Evolutionary conservation across 1,139 yeast genomes (phyloP).

Genomic region (Geotrichum citri-aurantii): DNA sequence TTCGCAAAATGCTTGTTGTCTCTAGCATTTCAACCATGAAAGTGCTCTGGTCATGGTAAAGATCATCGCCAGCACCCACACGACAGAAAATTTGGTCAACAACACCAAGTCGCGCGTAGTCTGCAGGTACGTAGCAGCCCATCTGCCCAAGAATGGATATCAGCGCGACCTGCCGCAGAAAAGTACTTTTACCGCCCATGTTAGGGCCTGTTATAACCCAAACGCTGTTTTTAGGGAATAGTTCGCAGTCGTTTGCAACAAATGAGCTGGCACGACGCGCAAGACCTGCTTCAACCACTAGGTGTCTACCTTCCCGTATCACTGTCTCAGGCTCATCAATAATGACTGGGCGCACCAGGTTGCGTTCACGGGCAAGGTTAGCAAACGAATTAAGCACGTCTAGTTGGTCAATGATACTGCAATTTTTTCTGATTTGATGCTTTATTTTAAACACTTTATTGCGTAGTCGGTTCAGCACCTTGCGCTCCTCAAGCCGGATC

Average conservation of each 20-base stretch:
- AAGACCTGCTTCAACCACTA: conserved; percentile 82
- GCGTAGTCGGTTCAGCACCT: conserved; percentile 13
- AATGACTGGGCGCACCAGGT: conserved; percentile 62
- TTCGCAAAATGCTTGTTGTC: conserved; percentile 67
- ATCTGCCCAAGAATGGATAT: conserved; percentile 85
- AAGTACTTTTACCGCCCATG: conserved; percentile 97
- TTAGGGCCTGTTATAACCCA: conserved; percentile 94
- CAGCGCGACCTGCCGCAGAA: conserved; percentile 78
- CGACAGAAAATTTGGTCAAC: conserved; percentile 86
- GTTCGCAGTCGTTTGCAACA: conserved; percentile 56
- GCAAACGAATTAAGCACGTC: conserved; percentile 78
- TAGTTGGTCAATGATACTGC: conserved; percentile 53
- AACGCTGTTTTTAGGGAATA: conserved; percentile 34
- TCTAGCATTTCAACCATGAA: conserved; percentile 99
- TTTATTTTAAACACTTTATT: conserved; percentile 37
- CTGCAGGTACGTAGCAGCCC: conserved; percentile 86
- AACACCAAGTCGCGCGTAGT: conserved; percentile 61
- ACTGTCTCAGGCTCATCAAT: conserved; percentile 40
- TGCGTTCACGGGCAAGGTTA: conserved; percentile 55
- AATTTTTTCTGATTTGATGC: conserved; percentile 42
- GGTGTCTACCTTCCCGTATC: conserved; percentile 60
- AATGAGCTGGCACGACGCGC: conserved; percentile 44
- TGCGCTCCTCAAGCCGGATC: conserved; percentile 20
- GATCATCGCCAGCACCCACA: conserved; percentile 84
- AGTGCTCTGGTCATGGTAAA: conserved; percentile 80